Percentiles rank a stretch among this genome's conserved stretches.
Conservation (phyloP, 805 yeast species). For the Wickerhamomyces bovis region DNA sequence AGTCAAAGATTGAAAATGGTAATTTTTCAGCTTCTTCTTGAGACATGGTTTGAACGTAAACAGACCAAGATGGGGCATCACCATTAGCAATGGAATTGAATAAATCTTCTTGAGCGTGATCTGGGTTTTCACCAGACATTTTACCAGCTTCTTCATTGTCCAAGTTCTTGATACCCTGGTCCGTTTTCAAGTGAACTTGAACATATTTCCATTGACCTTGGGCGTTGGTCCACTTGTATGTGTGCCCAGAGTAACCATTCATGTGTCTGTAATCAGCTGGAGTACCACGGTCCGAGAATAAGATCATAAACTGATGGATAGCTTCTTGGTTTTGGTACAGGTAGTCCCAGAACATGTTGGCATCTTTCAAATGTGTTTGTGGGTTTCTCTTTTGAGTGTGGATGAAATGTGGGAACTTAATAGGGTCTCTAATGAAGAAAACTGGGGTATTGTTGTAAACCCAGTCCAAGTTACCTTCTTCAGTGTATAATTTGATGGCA, state of each 20-base stretch:
- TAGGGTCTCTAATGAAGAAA: constrained; percentile 79
- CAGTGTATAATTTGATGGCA: constrained; percentile 73
- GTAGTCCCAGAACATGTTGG: constrained; percentile 80
- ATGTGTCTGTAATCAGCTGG: constrained; percentile 69
- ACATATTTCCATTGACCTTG: constrained; percentile 75
- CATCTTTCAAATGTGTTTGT: constrained; percentile 68
- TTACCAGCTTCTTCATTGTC: constrained; percentile 56
- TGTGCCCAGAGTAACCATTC: constrained; percentile 83
- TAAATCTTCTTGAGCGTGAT: constrained; percentile 73
- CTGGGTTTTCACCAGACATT: constrained; percentile 74
- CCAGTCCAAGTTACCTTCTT: constrained; percentile 79
- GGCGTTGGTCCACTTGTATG: constrained; percentile 73
- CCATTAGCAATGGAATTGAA: constrained; percentile 74
- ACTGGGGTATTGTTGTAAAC: constrained; percentile 85
- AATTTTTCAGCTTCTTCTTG: constrained; percentile 68
- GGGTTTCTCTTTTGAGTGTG: constrained; percentile 89
- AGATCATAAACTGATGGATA: constrained; percentile 63
- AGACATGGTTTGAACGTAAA: constrained; percentile 82
- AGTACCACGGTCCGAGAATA: constrained; percentile 80
- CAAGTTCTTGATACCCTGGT: constrained; percentile 51
- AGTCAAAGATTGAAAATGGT: constrained; percentile 80
- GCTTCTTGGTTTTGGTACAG: constrained; percentile 65
- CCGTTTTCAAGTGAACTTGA: constrained; percentile 66
- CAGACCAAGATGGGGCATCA: constrained; percentile 79
- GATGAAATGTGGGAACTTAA: constrained; percentile 81